phyloP scores from a whole-genome alignment of 305 asterid genomes.

The Solanum hybrid region DNA sequence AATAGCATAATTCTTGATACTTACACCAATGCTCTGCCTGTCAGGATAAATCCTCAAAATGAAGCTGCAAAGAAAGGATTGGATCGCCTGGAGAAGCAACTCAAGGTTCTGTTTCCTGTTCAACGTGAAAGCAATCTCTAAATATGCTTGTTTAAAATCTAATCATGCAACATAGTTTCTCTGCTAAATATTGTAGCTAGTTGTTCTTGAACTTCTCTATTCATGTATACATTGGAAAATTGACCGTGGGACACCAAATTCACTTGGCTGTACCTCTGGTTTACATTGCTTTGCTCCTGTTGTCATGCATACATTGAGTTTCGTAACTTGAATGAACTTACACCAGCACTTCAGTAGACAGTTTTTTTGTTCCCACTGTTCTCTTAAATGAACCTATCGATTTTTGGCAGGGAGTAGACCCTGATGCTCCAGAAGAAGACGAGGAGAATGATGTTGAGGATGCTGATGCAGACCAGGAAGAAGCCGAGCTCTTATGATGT shows the following conservation, averaged over 20 bases:
- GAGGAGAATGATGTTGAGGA: constrained; percentile 27
- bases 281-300: neutral
- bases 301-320: neutral
- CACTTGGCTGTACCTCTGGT: neutral
- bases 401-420: constrained; percentile 75
- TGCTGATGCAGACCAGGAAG: constrained; percentile 73
- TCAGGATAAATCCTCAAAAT: constrained; percentile 79
- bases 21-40: neutral
- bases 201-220: neutral
- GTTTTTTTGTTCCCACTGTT: neutral
- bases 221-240: neutral
- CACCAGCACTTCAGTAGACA: neutral
- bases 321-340: neutral
- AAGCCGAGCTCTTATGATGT: constrained; percentile 49
- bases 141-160: neutral
- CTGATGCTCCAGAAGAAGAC: constrained; percentile 94
- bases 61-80: constrained; percentile 90
- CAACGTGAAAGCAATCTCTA: neutral
- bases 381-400: neutral
- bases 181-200: neutral
- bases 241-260: neutral
- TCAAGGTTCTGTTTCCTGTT: constrained; percentile 55
- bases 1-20: neutral
- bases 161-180: neutral
- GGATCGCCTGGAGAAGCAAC: constrained; percentile 91